A percentile compares a stretch with the other conserved stretches of the same genome.
phyloP scores from a whole-genome alignment of 345 rosid genomes.

The Eutrema japonicum region DNA sequence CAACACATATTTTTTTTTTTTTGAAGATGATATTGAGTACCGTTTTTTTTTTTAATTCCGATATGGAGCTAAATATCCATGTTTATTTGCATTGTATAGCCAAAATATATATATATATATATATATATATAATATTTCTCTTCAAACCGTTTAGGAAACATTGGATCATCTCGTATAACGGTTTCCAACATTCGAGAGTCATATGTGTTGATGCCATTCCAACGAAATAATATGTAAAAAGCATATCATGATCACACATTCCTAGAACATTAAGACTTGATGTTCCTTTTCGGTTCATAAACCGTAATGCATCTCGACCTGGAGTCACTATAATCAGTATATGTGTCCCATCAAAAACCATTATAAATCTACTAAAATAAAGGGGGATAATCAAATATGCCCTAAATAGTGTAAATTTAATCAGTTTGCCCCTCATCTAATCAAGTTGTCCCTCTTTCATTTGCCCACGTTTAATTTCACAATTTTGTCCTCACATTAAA shows the following conservation, averaged over 20 bases:
- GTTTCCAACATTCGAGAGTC: conserved; percentile 3
- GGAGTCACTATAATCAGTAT: background rate
- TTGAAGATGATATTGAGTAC: too few species aligned
- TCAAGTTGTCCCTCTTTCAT: too few species aligned
- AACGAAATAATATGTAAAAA: conserved; percentile 20
- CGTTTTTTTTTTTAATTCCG: background rate
- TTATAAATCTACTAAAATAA: background rate
- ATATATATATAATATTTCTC: conserved; percentile 2
- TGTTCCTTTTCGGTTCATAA: background rate
- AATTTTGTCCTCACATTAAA: too few species aligned
- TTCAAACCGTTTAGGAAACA: background rate
- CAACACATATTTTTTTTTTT: too few species aligned
- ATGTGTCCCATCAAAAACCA: background rate
- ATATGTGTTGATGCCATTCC: background rate
- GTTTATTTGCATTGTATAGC: background rate
- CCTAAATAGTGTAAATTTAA: too few species aligned
- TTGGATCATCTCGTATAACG: background rate
- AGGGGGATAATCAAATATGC: too few species aligned
- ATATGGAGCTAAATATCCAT: conserved; percentile 16
- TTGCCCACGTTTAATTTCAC: too few species aligned
- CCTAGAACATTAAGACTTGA: background rate
- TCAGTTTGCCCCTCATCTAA: too few species aligned
- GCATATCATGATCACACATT: conserved; percentile 11
- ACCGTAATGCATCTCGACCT: background rate
- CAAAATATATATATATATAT: background rate